phyloP scores from a whole-genome alignment of 441 rosid species.

The Adansonia grandidieri region DNA sequence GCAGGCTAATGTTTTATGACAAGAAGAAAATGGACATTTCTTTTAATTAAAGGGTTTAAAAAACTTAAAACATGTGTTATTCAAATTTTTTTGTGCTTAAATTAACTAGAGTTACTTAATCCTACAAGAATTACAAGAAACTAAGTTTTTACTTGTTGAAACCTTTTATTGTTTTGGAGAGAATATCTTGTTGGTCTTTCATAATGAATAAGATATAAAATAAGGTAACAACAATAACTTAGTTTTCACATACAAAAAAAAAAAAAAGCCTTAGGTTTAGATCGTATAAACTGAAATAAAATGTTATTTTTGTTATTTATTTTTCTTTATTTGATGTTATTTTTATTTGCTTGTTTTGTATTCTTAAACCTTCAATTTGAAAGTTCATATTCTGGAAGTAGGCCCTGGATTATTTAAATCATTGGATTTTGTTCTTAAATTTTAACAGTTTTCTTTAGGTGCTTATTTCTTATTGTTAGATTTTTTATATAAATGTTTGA shows the following conservation, averaged over 20 bases:
- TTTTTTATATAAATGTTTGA: background rate
- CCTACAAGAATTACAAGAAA: background rate
- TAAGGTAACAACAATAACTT: background rate
- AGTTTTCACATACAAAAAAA: background rate
- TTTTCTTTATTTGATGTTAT: background rate
- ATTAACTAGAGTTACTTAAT: background rate
- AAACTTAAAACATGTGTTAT: background rate
- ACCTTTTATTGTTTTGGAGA: background rate
- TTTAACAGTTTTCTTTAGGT: background rate
- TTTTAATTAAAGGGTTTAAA: background rate
- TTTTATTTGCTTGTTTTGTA: conserved; percentile 11
- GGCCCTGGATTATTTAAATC: background rate
- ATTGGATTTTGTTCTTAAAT: conserved; percentile 1
- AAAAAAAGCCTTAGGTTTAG: background rate
- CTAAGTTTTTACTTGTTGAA: background rate
- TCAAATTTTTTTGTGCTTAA: background rate
- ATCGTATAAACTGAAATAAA: background rate
- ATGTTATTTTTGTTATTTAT: background rate
- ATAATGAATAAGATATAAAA: background rate
- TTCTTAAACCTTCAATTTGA: conserved; percentile 9
- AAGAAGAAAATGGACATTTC: background rate
- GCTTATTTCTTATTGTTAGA: background rate
- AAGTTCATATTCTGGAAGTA: background rate
- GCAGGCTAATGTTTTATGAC: background rate
- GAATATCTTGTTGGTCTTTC: background rate